Base-by-base conservation (phyloP, 805 yeast genomes). In the Cyberlindnera xylosilytica region DNA sequence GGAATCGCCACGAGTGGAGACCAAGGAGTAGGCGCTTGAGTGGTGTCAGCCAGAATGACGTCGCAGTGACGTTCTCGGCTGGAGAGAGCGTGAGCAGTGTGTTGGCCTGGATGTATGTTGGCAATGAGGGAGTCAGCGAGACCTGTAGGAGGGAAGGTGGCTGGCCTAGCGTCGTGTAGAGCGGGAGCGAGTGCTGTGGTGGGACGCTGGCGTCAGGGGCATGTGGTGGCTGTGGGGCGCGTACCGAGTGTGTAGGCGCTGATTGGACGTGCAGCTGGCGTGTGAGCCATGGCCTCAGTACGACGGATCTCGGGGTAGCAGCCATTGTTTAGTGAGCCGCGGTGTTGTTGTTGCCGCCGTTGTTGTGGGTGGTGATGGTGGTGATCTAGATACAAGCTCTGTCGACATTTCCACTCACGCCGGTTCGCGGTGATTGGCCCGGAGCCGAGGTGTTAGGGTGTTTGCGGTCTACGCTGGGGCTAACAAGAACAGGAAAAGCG, bases 91-190 rank as follows among this genome's bases (percentile, higher is more conserved):
- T 65, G 38, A 81, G 58, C 23, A 81, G 54, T 0, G 83, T 67
- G 3, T 78, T 75, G 30, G 69, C 64, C 31, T 72, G 66, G 11
- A 79, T 60, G 46, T 66, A 64, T 2, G 78, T 59, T 0, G 86
- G 84, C 1, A 76, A 62, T 0, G 85, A 79, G 1, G 87, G 79
- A 1, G 82, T 80, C n/a, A 76, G 55, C 1, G 69, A 62, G n/a
- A 79, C 57, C 6, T 75, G 65, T 18, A 79, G 58, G 0, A 78
- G 65, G 0, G 79, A 64, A 18, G 75, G 70, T 2, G 80, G 74
- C 5, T 57, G 61, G 6, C 81, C 82, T 42, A 78, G 51, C 0
- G 75, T 62, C 35, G 68, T 60, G 46, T 76, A 66, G 20, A 59
- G 45, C 1, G 70, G 65, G 3, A 46, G 38, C 16, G 42, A 36